Evolutionary conservation across 345 rosid genomes (phyloP).

Genomic region (Salix arbutifolia): DNA sequence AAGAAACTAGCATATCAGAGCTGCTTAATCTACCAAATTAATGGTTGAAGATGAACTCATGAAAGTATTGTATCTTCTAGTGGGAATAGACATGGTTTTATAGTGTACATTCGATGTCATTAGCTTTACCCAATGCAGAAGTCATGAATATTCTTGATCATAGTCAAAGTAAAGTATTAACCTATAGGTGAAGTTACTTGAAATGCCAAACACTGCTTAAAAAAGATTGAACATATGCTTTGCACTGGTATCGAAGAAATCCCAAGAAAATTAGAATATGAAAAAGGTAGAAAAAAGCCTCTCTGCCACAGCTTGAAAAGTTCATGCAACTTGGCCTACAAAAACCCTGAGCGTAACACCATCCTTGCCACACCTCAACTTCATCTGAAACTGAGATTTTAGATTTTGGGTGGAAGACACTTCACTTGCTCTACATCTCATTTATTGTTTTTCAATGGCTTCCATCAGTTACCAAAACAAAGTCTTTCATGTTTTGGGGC

Average conservation of each 20-base stretch:
- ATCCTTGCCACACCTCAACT: constrained; percentile 17
- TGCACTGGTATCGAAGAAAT: constrained; percentile 53
- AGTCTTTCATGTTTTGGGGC: constrained; percentile 25
- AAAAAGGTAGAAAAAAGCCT: constrained; percentile 51
- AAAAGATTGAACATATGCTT: constrained; percentile 46
- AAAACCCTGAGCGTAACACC: constrained; percentile 33
- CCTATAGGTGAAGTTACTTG: constrained; percentile 16
- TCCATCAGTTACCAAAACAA: constrained; percentile 12
- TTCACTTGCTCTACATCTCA: not conserved
- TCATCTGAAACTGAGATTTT: not conserved
- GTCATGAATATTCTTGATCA: constrained; percentile 35
- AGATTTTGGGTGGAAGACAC: not conserved
- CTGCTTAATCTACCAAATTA: not conserved
- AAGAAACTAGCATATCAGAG: not conserved
- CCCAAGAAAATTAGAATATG: constrained; percentile 23
- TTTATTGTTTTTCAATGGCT: constrained; percentile 20
- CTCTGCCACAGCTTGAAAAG: constrained; percentile 47
- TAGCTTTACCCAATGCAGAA: constrained; percentile 21
- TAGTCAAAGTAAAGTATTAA: constrained; percentile 42
- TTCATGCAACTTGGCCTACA: constrained; percentile 45
- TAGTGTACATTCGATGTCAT: not conserved
- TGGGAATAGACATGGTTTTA: not conserved
- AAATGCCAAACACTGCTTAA: not conserved
- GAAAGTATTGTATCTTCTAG: not conserved
- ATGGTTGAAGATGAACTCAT: not conserved